Evolutionary conservation across 306 rosid genomes (phyloP).

Genomic region (Prunus mongolica): DNA sequence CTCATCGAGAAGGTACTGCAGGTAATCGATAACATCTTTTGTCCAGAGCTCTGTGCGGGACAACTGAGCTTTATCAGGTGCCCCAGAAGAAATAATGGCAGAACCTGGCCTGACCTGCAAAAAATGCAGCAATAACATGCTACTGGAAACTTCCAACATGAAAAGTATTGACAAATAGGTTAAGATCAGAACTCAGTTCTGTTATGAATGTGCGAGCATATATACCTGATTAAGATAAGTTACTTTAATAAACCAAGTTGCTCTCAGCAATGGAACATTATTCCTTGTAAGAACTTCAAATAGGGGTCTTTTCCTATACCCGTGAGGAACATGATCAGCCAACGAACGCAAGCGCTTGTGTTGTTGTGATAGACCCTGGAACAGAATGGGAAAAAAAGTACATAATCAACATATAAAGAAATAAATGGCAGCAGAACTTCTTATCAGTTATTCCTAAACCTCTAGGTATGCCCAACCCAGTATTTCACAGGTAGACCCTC

Average conservation of each 20-base stretch:
- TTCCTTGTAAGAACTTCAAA: slow-evolving; percentile 83
- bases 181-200: not conserved
- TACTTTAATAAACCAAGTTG: slow-evolving; percentile 93
- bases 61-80: slow-evolving; percentile 68
- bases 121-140: slow-evolving; percentile 37
- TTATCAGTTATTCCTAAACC: not conserved
- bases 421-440: not conserved
- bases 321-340: slow-evolving; percentile 90
- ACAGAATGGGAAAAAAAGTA: slow-evolving; percentile 5
- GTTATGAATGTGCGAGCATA: slow-evolving; percentile 11
- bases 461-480: not conserved
- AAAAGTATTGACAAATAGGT: slow-evolving; percentile 8
- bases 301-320: slow-evolving; percentile 65
- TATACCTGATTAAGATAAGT: slow-evolving; percentile 88
- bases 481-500: not conserved
- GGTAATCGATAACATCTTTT: slow-evolving; percentile 78
- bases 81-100: slow-evolving; percentile 55
- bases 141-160: slow-evolving; percentile 20
- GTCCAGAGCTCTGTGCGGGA: slow-evolving; percentile 91
- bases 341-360: slow-evolving; percentile 76
- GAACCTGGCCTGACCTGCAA: slow-evolving; percentile 76
- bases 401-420: not conserved
- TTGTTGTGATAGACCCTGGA: slow-evolving; percentile 90
- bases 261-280: slow-evolving; percentile 92
- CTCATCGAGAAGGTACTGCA: slow-evolving; percentile 81